Evolutionary conservation across 2,329 filamentous ascomycete species (phyloP).

Genomic region (Colletotrichum acutatum): DNA sequence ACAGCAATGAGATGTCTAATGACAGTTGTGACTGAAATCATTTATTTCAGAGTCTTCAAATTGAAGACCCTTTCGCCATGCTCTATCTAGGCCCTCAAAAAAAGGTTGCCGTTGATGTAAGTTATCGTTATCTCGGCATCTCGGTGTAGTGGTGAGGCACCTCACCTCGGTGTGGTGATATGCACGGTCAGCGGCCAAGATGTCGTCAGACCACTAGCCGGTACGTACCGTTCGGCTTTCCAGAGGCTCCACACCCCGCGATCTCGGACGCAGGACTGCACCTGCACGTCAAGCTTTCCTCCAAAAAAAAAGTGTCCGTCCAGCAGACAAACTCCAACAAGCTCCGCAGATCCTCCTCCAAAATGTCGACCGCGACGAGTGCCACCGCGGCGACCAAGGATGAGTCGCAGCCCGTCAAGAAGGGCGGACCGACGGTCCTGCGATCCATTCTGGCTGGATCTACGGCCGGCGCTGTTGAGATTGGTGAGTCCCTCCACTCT

Average conservation of each 20-base stretch:
- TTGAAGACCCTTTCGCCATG: too few relatives aligned
- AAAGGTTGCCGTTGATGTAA: background rate
- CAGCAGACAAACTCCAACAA: conserved; percentile 8
- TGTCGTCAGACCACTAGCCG: conserved; percentile 10
- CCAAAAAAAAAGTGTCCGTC: conserved; percentile 6
- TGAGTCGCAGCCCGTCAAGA: conserved; percentile 49
- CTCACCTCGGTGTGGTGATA: conserved; percentile 5
- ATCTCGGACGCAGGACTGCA: conserved; percentile 27
- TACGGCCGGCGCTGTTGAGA: conserved; percentile 94
- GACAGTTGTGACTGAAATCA: too few relatives aligned
- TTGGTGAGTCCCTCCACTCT: conserved; percentile 66
- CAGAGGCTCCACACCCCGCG: conserved; percentile 31
- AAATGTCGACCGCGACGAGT: conserved; percentile 34
- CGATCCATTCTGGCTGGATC: conserved; percentile 93
- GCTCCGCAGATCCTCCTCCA: conserved; percentile 9
- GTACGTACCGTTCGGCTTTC: conserved; percentile 4
- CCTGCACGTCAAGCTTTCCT: conserved; percentile 19
- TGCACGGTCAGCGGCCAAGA: background rate
- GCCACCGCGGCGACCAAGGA: conserved; percentile 38
- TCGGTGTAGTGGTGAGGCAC: background rate
- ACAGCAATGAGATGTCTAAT: too few relatives aligned
- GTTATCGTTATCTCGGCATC: background rate
- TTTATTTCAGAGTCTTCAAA: too few relatives aligned
- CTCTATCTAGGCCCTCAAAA: too few relatives aligned
- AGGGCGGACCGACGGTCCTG: conserved; percentile 75